These are phyloP conservation scores for Leccinum broughii DNA, from an alignment of 768 basidiomycete genomes.

Conservation along the genomic window DNA sequence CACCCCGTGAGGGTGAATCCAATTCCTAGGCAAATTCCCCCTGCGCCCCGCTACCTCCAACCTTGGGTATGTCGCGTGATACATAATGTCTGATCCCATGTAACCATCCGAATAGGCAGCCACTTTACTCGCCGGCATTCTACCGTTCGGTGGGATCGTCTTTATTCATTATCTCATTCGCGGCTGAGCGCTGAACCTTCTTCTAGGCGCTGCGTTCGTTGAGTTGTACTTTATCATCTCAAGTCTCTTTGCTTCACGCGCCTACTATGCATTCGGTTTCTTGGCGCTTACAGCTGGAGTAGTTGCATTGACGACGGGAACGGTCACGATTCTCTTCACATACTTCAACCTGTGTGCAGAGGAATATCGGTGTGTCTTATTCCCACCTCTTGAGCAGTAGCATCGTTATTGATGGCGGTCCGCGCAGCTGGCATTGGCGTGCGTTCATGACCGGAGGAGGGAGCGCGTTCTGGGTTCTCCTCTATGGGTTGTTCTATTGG, in stretches of 20 bases:
- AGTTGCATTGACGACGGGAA: conserved; percentile 84
- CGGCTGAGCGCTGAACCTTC: not conserved
- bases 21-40: conserved; percentile 96
- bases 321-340: conserved; percentile 83
- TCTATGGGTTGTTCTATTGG: conserved; percentile 90
- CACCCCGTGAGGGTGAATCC: conserved; percentile 89
- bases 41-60: conserved; percentile 77
- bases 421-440: conserved; percentile 92
- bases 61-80: conserved; percentile 59
- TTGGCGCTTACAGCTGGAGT: conserved; percentile 83
- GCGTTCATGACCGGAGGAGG: conserved; percentile 91
- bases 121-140: conserved; percentile 81
- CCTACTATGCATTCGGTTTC: conserved; percentile 97
- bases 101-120: conserved; percentile 48
- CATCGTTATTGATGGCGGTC: conserved; percentile 5
- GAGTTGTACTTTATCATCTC: conserved; percentile 93
- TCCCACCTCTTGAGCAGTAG: not conserved
- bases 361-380: conserved; percentile 72
- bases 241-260: conserved; percentile 86
- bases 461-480: conserved; percentile 87
- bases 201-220: conserved; percentile 88
- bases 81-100: conserved; percentile 5
- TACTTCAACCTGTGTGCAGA: conserved; percentile 94
- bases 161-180: not conserved
- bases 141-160: conserved; percentile 76